Percentiles rank a stretch among this genome's conserved stretches.
Conservation (phyloP, 441 rosid species). For the Biscutella auriculata region DNA sequence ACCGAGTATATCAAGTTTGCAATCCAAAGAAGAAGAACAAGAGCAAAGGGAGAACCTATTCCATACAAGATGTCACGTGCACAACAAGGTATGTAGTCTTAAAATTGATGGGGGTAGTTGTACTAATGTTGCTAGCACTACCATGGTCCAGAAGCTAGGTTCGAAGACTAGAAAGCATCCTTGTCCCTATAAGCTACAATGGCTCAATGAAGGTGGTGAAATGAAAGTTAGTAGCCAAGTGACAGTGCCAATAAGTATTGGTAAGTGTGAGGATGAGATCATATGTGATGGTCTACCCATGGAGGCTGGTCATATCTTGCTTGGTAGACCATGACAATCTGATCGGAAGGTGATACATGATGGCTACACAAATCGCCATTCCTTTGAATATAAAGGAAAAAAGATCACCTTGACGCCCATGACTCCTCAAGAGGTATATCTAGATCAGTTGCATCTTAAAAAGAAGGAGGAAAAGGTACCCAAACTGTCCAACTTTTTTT, state of each 20-base stretch:
- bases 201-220: background rate
- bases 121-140: background rate
- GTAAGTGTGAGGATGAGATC: background rate
- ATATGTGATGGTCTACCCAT: background rate
- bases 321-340: background rate
- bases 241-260: background rate
- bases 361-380: background rate
- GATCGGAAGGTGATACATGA: background rate
- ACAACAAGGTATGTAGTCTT: background rate
- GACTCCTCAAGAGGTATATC: background rate
- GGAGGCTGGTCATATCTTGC: background rate
- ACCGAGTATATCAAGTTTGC: background rate
- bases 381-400: background rate
- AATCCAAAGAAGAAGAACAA: background rate
- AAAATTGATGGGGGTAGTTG: background rate
- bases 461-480: background rate
- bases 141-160: background rate
- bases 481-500: background rate
- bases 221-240: background rate
- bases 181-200: background rate
- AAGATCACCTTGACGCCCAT: background rate
- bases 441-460: background rate
- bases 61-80: background rate
- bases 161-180: background rate
- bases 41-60: background rate